A percentile compares a stretch with the other conserved stretches of the same genome.
Evolutionary conservation across 768 basidiomycete genomes (phyloP).

Genomic region (Collybia sp.): DNA sequence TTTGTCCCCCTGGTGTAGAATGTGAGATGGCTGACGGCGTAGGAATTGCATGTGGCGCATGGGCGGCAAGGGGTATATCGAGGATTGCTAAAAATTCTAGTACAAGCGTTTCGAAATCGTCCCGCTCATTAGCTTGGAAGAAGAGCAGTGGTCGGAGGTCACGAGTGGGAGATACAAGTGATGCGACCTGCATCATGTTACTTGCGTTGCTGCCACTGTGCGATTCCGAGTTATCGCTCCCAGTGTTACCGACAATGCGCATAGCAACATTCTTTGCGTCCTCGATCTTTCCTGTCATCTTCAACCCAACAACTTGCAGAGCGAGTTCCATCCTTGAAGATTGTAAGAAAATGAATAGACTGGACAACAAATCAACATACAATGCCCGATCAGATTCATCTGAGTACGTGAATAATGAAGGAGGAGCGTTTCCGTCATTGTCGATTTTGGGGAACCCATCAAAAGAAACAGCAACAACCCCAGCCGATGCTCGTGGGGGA

Average conservation of each 20-base stretch:
- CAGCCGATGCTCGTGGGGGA: slow-evolving; percentile 77
- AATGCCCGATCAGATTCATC: slow-evolving; percentile 87
- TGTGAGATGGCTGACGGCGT: slow-evolving; percentile 62
- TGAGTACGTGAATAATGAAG: slow-evolving; percentile 81
- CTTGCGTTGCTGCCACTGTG: slow-evolving; percentile 24
- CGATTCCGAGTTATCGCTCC: slow-evolving; percentile 41
- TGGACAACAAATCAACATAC: slow-evolving; percentile 40
- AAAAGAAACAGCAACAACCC: slow-evolving; percentile 88
- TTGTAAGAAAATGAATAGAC: slow-evolving; percentile 1
- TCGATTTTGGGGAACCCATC: slow-evolving; percentile 65
- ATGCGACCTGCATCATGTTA: slow-evolving; percentile 53
- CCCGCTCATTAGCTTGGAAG: slow-evolving; percentile 45
- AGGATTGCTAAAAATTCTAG: slow-evolving; percentile 78
- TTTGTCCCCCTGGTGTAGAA: slow-evolving; percentile 70
- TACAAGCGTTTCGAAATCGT: slow-evolving; percentile 71
- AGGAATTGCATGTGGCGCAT: slow-evolving; percentile 36
- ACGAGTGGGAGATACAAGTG: slow-evolving; percentile 35
- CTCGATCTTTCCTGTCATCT: slow-evolving; percentile 95
- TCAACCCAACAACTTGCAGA: slow-evolving; percentile 89
- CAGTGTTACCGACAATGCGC: slow-evolving; percentile 82
- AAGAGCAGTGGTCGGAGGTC: slow-evolving; percentile 58
- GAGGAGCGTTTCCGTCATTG: slow-evolving; percentile 42
- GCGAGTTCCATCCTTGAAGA: slow-evolving; percentile 85
- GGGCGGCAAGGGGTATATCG: slow-evolving; percentile 52
- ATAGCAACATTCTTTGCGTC: slow-evolving; percentile 91